These are phyloP conservation scores for Hygrocybe coccinea DNA, from an alignment of 768 basidiomycete genomes.

Conservation along the genomic window DNA sequence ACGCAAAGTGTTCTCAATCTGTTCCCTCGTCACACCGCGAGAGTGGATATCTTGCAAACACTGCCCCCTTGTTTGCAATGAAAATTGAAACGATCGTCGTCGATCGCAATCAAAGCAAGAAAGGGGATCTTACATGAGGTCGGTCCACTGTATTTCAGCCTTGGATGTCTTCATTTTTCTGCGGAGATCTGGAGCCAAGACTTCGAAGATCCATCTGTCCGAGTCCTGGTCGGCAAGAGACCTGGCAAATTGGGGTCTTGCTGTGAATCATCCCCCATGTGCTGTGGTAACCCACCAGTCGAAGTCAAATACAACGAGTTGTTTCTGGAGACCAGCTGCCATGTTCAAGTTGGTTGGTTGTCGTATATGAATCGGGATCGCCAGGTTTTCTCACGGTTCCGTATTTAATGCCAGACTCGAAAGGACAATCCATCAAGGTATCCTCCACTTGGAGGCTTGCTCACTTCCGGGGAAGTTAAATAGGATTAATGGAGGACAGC, in stretches of 20 bases:
- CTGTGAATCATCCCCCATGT: neutral
- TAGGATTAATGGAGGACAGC: too few relatives aligned
- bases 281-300: slow-evolving; percentile 63
- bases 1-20: slow-evolving; percentile 74
- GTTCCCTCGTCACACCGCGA: slow-evolving; percentile 60
- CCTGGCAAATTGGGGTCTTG: neutral
- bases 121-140: slow-evolving; percentile 79
- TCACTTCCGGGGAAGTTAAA: too few relatives aligned
- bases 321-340: slow-evolving; percentile 36
- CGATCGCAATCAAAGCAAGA: neutral
- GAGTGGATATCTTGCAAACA: slow-evolving; percentile 66
- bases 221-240: slow-evolving; percentile 94
- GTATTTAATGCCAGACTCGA: too few relatives aligned
- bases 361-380: too few relatives aligned
- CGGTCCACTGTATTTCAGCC: slow-evolving; percentile 77
- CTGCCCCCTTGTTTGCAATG: slow-evolving; percentile 45
- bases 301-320: slow-evolving; percentile 92
- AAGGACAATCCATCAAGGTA: too few relatives aligned
- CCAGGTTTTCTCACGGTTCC: too few relatives aligned
- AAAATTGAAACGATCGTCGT: slow-evolving; percentile 9
- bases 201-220: slow-evolving; percentile 89
- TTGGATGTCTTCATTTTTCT: slow-evolving; percentile 71
- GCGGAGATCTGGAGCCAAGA: slow-evolving; percentile 79
- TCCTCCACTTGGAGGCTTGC: too few relatives aligned
- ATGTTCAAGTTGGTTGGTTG: slow-evolving; percentile 19